A percentile compares a stretch with the other conserved stretches of the same genome.
phyloP scores from a whole-genome alignment of 2,329 filamentous ascomycete genomes.

The Rhinocladiella similis region DNA sequence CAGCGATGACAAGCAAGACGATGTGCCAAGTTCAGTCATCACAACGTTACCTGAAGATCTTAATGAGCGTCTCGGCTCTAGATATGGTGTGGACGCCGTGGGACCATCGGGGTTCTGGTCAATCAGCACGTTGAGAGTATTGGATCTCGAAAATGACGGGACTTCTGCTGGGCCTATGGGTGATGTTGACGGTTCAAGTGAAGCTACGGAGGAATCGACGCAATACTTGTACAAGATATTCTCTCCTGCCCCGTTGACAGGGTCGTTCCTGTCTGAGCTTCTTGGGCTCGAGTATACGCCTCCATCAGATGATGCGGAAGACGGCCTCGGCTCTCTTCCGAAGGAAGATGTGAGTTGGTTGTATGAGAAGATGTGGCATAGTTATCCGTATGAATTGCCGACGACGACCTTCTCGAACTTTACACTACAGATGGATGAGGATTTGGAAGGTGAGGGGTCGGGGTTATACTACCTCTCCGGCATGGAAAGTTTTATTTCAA shows the following conservation, averaged over 20 bases:
- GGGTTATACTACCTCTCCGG: slow-evolving; percentile 59
- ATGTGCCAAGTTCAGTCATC: slow-evolving; percentile 72
- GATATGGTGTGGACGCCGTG: slow-evolving; percentile 55
- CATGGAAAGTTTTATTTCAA: slow-evolving; percentile 93
- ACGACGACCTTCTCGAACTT: slow-evolving; percentile 84
- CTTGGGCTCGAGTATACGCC: slow-evolving; percentile 43
- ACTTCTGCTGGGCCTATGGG: slow-evolving; percentile 21
- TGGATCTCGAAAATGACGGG: slow-evolving; percentile 53
- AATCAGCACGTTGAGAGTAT: slow-evolving; percentile 70
- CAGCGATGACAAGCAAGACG: slow-evolving; percentile 37
- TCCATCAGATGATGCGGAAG: slow-evolving; percentile 16
- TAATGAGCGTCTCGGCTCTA: slow-evolving; percentile 34
- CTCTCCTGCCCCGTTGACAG: slow-evolving; percentile 52
- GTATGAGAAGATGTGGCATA: slow-evolving; percentile 73
- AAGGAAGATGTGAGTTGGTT: slow-evolving; percentile 68
- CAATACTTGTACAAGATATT: slow-evolving; percentile 67
- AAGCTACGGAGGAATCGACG: slow-evolving; percentile 11
- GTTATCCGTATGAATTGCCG: slow-evolving; percentile 83
- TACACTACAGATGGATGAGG: slow-evolving; percentile 35
- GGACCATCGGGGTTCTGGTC: slow-evolving; percentile 82
- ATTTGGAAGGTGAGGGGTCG: too few relatives aligned
- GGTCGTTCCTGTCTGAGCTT: slow-evolving; percentile 49
- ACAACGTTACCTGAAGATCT: slow-evolving; percentile 73
- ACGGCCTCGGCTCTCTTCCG: slow-evolving; percentile 30
- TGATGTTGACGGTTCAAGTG: background rate